These are phyloP conservation scores for Solanum hybrid DNA, from an alignment of 305 asterid genomes.

Conservation along the genomic window DNA sequence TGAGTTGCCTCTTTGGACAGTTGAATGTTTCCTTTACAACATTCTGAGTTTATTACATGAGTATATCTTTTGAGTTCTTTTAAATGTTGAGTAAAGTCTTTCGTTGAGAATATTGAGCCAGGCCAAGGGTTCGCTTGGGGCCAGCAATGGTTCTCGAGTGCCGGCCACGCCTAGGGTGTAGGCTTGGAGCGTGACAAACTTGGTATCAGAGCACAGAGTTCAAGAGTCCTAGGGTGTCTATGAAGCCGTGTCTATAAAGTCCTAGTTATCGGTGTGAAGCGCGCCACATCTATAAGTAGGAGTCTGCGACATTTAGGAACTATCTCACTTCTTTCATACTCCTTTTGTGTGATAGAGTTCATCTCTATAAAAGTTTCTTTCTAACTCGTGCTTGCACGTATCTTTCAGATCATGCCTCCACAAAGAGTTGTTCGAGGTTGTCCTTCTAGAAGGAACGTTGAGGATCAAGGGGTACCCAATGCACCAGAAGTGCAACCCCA, in stretches of 20 bases:
- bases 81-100: neutral
- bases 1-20: neutral
- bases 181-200: neutral
- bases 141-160: neutral
- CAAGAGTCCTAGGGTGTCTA: neutral
- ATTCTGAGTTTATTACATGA: neutral
- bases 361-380: neutral
- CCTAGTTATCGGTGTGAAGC: neutral
- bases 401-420: neutral
- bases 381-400: neutral
- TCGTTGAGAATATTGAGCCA: too few relatives aligned
- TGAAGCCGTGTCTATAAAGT: neutral
- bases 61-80: neutral
- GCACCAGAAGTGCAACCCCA: neutral
- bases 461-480: neutral
- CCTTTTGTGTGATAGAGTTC: neutral
- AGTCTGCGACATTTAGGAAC: neutral
- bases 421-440: too few relatives aligned
- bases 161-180: neutral
- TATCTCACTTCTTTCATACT: neutral
- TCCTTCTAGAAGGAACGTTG: neutral
- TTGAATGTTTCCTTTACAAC: neutral
- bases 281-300: neutral
- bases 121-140: neutral
- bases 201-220: too few relatives aligned